These are phyloP conservation scores for Centella asiatica DNA, from an alignment of 129 eudicot genomes.

Conservation along the genomic window DNA sequence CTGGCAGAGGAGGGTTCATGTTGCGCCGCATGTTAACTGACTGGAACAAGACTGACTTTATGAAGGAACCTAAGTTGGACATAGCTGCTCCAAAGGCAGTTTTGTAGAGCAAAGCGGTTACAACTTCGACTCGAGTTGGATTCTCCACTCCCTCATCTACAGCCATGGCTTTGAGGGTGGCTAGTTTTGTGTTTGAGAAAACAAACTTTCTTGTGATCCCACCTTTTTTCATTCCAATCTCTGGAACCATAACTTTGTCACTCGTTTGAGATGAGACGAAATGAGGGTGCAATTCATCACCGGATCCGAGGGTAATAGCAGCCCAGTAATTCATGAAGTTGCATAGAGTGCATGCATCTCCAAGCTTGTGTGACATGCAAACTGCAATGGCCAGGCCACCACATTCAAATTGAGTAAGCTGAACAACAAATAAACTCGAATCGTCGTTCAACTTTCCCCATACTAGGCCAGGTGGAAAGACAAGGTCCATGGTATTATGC, in stretches of 20 bases:
- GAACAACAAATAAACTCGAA: neutral
- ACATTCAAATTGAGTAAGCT: slow-evolving; percentile 9
- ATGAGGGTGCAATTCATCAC: slow-evolving; percentile 1
- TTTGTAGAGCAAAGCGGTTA: slow-evolving; percentile 8
- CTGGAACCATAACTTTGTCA: neutral
- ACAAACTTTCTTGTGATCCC: slow-evolving; percentile 11
- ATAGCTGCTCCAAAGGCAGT: slow-evolving; percentile 7
- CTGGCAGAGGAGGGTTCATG: too few species aligned
- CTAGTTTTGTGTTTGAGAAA: slow-evolving; percentile 14
- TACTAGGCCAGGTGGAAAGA: slow-evolving; percentile 3
- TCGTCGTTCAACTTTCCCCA: neutral
- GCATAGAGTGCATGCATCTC: neutral
- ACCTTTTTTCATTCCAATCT: neutral
- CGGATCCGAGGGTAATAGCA: neutral
- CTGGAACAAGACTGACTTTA: too few species aligned
- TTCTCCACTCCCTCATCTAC: slow-evolving; percentile 2
- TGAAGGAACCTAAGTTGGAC: neutral
- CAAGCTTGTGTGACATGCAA: slow-evolving; percentile 11
- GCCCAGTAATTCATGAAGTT: slow-evolving; percentile 11
- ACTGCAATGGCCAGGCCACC: slow-evolving; percentile 13
- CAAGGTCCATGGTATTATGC: neutral
- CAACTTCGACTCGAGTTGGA: slow-evolving; percentile 15
- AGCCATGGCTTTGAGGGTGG: slow-evolving; percentile 6
- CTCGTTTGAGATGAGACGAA: neutral
- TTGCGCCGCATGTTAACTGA: too few species aligned